Evolutionary conservation across 2,329 filamentous ascomycete species (phyloP).

Genomic region (Aureobasidium vineae): DNA sequence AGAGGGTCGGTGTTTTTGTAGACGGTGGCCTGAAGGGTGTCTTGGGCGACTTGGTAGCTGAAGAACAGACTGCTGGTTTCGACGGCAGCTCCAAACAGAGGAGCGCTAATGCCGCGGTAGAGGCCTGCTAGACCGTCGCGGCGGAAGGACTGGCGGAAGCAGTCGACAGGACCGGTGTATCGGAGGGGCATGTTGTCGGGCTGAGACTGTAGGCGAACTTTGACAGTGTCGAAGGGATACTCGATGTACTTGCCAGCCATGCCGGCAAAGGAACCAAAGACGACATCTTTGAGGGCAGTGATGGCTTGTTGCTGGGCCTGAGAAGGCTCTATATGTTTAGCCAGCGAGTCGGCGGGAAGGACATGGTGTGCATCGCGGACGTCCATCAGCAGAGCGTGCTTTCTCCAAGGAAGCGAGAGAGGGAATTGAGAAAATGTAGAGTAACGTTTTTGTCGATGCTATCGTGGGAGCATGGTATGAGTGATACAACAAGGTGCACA

Average conservation of each 20-base stretch:
- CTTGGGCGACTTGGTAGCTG: conserved; percentile 50
- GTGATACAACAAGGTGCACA: not conserved
- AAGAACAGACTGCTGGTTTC: conserved; percentile 93
- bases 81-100: conserved; percentile 82
- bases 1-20: conserved; percentile 58
- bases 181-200: conserved; percentile 76
- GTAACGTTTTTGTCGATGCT: conserved; percentile 29
- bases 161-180: conserved; percentile 86
- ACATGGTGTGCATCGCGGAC: conserved; percentile 27
- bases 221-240: conserved; percentile 98
- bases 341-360: conserved; percentile 14
- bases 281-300: conserved; percentile 79
- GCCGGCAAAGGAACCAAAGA: conserved; percentile 88
- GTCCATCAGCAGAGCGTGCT: conserved; percentile 26
- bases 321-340: conserved; percentile 9
- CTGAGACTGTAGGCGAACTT: conserved; percentile 96
- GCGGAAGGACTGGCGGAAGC: conserved; percentile 81
- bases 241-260: conserved; percentile 94
- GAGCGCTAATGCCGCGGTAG: conserved; percentile 90
- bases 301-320: conserved; percentile 42
- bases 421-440: not conserved
- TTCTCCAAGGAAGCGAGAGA: conserved; percentile 3
- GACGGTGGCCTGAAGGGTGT: conserved; percentile 63
- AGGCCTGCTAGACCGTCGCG: conserved; percentile 76
- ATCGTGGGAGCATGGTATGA: conserved; percentile 39